Base-by-base conservation (phyloP, 129 eudicot species). In the Erigeron canadensis region DNA sequence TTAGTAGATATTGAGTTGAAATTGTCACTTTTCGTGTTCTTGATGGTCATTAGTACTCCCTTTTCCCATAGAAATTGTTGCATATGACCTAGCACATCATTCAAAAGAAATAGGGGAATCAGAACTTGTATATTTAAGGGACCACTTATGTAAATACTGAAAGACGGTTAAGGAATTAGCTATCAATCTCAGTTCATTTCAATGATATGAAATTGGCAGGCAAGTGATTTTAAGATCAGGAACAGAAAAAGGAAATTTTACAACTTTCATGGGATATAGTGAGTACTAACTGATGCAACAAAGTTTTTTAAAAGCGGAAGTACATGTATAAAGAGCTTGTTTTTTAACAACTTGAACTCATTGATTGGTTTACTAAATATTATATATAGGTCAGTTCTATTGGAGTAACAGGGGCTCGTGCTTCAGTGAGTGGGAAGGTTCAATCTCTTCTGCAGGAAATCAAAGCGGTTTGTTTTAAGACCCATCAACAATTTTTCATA, bases 391-490 rank as follows among this genome's bases (percentile, higher is more conserved):
- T 89, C 73, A 84, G 95, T 74, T 77, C 95, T 9, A 69, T 85
- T 65, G 98, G 98, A 76, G 98, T 92, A 11, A 92, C 98, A 3
- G 96, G 98, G 54, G 88, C 98, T 62, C 91, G 98, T 53, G 79
- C 86, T 71, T 78, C 88, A 58, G 96, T 92, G 40, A 89, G 95
- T 54, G 72, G 11, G 13, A 87, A 82, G 77, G 98, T 92, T 76
- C 81, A 86, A 72, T 68, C 82, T 69, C 95, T 92, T 54, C 84
- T 92, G 43, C 60, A 70, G 65, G 96, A 89, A 47, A 84, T 92
- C 55, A 89, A 89, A 79, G 98, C 88, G 98, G 98, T 92, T 23
- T 22, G 77, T 80, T 66, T 70, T 22, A 19, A 22, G 9, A 46
- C 5, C 75, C 42, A 0, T 53, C 45, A 21, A 53, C 41, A 40